A percentile compares a stretch with the other conserved stretches of the same genome.
phyloP scores from a whole-genome alignment of 805 yeast species.

The Hanseniaspora jakobsenii region DNA sequence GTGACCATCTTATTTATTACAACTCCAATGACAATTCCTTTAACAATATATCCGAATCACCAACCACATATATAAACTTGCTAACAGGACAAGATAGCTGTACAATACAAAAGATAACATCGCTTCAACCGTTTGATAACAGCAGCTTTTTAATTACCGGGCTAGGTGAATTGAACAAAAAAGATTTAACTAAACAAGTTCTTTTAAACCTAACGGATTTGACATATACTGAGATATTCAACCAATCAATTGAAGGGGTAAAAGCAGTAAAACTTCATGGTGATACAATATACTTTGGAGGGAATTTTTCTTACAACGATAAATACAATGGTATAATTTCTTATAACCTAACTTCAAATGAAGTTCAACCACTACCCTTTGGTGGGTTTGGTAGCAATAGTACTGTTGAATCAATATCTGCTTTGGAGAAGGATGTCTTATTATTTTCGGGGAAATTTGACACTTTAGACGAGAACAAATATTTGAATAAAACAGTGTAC shows the following conservation, averaged over 20 bases:
- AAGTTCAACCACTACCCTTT: constrained; percentile 46
- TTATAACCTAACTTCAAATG: constrained; percentile 40
- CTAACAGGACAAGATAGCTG: not conserved
- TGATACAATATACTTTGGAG: constrained; percentile 63
- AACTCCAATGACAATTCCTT: constrained; percentile 10
- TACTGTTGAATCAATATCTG: constrained; percentile 48
- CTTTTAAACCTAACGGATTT: constrained; percentile 27
- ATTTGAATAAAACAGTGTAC: constrained; percentile 24
- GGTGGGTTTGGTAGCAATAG: constrained; percentile 61
- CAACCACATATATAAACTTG: constrained; percentile 12
- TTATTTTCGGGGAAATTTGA: constrained; percentile 71
- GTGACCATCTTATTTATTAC: constrained; percentile 12
- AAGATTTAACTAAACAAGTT: constrained; percentile 27
- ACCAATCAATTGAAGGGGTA: constrained; percentile 26
- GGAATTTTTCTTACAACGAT: constrained; percentile 46
- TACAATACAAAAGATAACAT: constrained; percentile 8
- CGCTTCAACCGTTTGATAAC: constrained; percentile 21
- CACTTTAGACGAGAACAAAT: constrained; percentile 43
- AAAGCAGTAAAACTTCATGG: constrained; percentile 39
- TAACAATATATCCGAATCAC: no score
- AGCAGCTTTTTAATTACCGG: constrained; percentile 30
- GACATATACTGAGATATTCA: constrained; percentile 23
- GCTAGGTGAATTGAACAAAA: constrained; percentile 22
- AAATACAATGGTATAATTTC: constrained; percentile 38
- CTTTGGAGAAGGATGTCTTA: constrained; percentile 38